These are phyloP conservation scores for Diaporthe capsici DNA, from an alignment of 2,329 filamentous ascomycete species.

Conservation along the genomic window DNA sequence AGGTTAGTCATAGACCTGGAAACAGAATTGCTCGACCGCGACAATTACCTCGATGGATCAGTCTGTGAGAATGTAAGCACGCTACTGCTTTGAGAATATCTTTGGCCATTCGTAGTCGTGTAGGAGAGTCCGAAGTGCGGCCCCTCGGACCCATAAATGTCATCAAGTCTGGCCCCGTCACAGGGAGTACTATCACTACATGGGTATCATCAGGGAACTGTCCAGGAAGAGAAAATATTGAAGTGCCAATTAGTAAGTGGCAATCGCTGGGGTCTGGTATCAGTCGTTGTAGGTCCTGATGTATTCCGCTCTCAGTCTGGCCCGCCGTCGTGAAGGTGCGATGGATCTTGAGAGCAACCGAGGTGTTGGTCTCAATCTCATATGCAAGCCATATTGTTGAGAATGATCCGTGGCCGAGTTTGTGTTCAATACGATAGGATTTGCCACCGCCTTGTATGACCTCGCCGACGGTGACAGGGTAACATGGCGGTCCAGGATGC, in stretches of 20 bases:
- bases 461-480: conserved; percentile 7
- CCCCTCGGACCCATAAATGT: background rate
- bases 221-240: conserved; percentile 10
- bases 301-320: conserved; percentile 5
- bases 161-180: background rate
- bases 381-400: conserved; percentile 14
- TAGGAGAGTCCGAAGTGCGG: background rate
- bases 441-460: conserved; percentile 1
- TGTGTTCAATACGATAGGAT: conserved; percentile 13
- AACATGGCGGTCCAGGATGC: conserved; percentile 11
- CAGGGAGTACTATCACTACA: conserved; percentile 12
- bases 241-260: background rate
- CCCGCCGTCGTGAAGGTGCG: conserved; percentile 9
- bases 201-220: background rate
- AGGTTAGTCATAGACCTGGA: background rate
- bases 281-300: background rate
- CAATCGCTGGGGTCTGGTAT: conserved; percentile 1
- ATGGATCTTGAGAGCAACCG: conserved; percentile 18
- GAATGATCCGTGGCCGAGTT: background rate
- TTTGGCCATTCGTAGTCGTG: conserved; percentile 1
- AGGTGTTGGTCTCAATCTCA: conserved; percentile 8
- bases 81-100: conserved; percentile 16
- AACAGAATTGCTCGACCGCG: background rate
- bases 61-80: background rate
- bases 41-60: conserved; percentile 4